Evolutionary conservation across 495 filamentous ascomycete genomes (phyloP).

Genomic region (Penicillium mononematosum): DNA sequence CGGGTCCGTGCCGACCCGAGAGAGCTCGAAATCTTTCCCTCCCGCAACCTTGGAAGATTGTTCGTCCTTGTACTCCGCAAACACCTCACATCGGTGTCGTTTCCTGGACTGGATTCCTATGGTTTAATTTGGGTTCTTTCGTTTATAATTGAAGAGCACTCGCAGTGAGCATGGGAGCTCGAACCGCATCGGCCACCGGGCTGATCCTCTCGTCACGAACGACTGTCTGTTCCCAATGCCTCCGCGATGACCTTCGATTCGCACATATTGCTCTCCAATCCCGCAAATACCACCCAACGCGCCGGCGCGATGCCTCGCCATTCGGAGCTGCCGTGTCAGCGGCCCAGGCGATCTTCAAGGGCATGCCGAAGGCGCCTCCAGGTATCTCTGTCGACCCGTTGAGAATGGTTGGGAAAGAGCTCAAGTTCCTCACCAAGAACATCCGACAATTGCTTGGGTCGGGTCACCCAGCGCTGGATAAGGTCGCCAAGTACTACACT

Average conservation of each 20-base stretch:
- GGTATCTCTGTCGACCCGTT: constrained; percentile 71
- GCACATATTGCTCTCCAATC: constrained; percentile 32
- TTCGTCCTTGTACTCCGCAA: constrained; percentile 16
- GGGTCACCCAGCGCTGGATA: constrained; percentile 89
- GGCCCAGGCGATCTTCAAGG: constrained; percentile 76
- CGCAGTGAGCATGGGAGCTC: constrained; percentile 44
- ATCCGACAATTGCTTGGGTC: constrained; percentile 86
- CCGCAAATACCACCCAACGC: constrained; percentile 44
- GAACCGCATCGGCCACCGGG: constrained; percentile 39
- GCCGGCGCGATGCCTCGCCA: constrained; percentile 49
- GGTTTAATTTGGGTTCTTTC: constrained; percentile 6
- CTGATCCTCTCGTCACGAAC: constrained; percentile 42
- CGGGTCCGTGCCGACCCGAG: constrained; percentile 35
- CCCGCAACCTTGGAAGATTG: constrained; percentile 26
- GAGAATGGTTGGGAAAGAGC: constrained; percentile 85
- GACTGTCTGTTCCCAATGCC: constrained; percentile 47
- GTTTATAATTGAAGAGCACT: constrained; percentile 9
- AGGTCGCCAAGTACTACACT: constrained; percentile 98
- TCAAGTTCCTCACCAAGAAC: constrained; percentile 89
- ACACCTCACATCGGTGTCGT: constrained; percentile 1
- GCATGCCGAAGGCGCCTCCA: constrained; percentile 55
- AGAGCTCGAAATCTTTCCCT: constrained; percentile 36
- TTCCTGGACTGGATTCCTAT: constrained; percentile 12
- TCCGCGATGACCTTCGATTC: constrained; percentile 40
- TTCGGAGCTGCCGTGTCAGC: constrained; percentile 72